Evolutionary conservation across 2,329 filamentous ascomycete species (phyloP).

Genomic region (Elsinoe necatrix): DNA sequence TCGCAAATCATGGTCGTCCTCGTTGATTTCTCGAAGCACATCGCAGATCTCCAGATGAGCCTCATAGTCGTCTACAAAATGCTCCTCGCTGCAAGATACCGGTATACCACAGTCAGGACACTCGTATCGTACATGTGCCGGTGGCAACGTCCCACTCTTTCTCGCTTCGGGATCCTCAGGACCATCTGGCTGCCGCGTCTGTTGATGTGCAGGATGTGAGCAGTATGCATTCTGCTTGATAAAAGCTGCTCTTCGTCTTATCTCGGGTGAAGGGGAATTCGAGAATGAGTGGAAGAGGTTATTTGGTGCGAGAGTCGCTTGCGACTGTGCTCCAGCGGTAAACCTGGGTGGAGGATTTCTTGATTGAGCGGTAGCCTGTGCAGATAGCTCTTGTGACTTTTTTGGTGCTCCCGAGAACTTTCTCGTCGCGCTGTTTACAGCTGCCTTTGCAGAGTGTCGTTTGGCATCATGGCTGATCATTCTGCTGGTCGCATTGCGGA

Average conservation of each 20-base stretch:
- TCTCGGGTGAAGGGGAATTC: slow-evolving; percentile 77
- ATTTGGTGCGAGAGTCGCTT: slow-evolving; percentile 53
- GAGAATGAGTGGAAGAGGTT: slow-evolving; percentile 93
- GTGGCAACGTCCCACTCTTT: slow-evolving; percentile 53
- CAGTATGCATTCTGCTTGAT: slow-evolving; percentile 93
- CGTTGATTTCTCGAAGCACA: slow-evolving; percentile 83
- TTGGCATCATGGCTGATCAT: not conserved
- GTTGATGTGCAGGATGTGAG: slow-evolving; percentile 78
- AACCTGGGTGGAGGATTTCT: not conserved
- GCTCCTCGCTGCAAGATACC: slow-evolving; percentile 85
- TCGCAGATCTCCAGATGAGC: slow-evolving; percentile 88
- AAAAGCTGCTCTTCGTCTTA: slow-evolving; percentile 77
- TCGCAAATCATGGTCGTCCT: slow-evolving; percentile 90
- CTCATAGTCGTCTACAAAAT: slow-evolving; percentile 96
- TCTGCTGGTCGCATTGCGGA: not conserved
- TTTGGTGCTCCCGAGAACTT: not conserved
- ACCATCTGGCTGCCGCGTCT: slow-evolving; percentile 59
- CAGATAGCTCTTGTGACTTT: not conserved
- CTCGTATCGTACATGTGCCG: slow-evolving; percentile 82
- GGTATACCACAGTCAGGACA: slow-evolving; percentile 94
- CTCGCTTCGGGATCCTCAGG: slow-evolving; percentile 55
- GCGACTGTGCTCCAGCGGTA: slow-evolving; percentile 22
- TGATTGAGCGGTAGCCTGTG: not conserved
- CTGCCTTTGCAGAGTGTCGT: not conserved
- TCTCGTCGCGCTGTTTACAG: not conserved